Evolutionary conservation across 495 filamentous ascomycete genomes (phyloP).

Genomic region (Penicillium odoratum): DNA sequence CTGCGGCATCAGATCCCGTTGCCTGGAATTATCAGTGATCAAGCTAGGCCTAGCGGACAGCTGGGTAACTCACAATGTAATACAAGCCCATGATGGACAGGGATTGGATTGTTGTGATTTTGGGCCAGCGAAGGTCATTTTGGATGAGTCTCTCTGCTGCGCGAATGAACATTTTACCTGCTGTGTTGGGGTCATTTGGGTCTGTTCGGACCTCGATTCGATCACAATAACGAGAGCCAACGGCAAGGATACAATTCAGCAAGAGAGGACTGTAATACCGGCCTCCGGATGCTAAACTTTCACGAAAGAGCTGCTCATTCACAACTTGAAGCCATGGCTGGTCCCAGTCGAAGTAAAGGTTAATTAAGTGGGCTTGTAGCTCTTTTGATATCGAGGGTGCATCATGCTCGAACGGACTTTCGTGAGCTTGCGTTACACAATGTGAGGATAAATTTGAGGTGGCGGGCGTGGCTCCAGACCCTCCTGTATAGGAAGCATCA

Average conservation of each 20-base stretch:
- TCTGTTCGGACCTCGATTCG: constrained; percentile 61
- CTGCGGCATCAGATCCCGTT: constrained; percentile 30
- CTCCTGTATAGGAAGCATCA: constrained; percentile 10
- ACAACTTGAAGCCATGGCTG: constrained; percentile 74
- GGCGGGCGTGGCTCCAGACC: neutral
- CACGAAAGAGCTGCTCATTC: constrained; percentile 69
- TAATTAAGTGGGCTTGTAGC: constrained; percentile 26
- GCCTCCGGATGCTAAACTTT: constrained; percentile 57
- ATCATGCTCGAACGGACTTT: constrained; percentile 1
- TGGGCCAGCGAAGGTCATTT: constrained; percentile 55
- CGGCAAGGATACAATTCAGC: constrained; percentile 71
- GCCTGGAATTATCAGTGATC: constrained; percentile 17
- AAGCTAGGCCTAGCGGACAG: neutral
- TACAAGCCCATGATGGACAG: constrained; percentile 64
- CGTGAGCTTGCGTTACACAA: neutral
- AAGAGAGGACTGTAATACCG: constrained; percentile 71
- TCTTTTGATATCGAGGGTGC: constrained; percentile 15
- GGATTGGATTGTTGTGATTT: constrained; percentile 75
- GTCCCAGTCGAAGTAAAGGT: constrained; percentile 78
- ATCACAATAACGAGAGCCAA: constrained; percentile 73
- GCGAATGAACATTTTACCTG: constrained; percentile 72
- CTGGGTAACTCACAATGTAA: constrained; percentile 26
- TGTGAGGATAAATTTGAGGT: neutral
- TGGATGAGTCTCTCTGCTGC: constrained; percentile 60
- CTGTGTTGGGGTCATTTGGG: constrained; percentile 59